phyloP scores from a whole-genome alignment of 2,329 filamentous ascomycete species.

The Septoria linicola region DNA sequence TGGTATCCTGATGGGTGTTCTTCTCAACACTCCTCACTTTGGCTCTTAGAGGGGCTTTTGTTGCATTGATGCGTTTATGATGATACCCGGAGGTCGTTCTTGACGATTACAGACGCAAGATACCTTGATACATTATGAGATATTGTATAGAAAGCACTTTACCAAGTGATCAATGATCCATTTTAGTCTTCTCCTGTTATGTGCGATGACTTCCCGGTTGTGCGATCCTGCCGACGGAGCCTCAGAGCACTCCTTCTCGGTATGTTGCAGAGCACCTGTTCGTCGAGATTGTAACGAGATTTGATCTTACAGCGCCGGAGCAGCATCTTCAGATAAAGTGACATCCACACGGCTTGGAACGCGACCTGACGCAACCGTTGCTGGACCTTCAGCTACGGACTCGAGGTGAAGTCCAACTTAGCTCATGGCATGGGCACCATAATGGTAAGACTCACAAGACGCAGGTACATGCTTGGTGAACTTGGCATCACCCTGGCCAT shows the following conservation, averaged over 20 bases:
- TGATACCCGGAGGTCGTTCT: not conserved
- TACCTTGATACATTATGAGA: too few relatives aligned
- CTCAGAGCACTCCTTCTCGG: too few relatives aligned
- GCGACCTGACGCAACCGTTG: not conserved
- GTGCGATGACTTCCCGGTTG: too few relatives aligned
- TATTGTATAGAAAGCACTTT: too few relatives aligned
- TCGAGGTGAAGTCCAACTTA: not conserved
- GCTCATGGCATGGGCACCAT: not conserved
- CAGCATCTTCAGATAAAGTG: not conserved
- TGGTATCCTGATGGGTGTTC: constrained; percentile 61
- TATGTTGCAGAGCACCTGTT: too few relatives aligned
- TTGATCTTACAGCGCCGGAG: not conserved
- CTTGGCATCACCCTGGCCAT: not conserved
- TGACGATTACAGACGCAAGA: not conserved
- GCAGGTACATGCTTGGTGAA: not conserved
- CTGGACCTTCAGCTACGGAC: not conserved
- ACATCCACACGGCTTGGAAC: not conserved
- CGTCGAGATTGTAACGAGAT: not conserved
- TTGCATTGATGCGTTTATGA: not conserved
- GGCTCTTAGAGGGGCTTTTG: not conserved
- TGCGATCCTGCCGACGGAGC: too few relatives aligned
- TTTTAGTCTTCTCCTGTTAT: too few relatives aligned
- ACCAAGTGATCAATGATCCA: too few relatives aligned
- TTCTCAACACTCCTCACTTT: constrained; percentile 59
- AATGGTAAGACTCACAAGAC: not conserved